These are phyloP conservation scores for Arachnomyces sp. DNA, from an alignment of 2,329 filamentous ascomycete species.

Conservation along the genomic window DNA sequence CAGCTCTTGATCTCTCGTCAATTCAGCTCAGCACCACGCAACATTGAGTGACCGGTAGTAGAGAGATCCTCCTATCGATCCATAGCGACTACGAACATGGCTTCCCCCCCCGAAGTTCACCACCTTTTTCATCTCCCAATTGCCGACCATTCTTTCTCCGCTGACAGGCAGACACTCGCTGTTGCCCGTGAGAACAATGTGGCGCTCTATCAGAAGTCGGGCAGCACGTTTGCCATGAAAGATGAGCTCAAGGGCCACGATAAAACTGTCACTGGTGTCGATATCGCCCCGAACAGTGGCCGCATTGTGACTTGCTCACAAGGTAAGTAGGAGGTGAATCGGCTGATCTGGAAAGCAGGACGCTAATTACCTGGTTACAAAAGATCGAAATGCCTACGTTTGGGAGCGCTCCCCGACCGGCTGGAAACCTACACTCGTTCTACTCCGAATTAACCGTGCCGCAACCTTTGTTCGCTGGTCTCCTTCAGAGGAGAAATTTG, in stretches of 20 bases:
- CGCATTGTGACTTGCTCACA: slow-evolving; percentile 97
- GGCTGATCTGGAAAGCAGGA: slow-evolving; percentile 3
- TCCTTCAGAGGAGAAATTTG: slow-evolving; percentile 93
- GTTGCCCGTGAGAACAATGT: slow-evolving; percentile 85
- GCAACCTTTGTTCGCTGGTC: slow-evolving; percentile 97
- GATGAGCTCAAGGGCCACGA: slow-evolving; percentile 95
- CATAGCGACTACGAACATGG: slow-evolving; percentile 50
- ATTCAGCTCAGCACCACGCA: no score
- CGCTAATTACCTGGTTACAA: slow-evolving; percentile 5
- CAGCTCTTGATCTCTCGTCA: no score
- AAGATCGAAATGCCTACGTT: slow-evolving; percentile 94
- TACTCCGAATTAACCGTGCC: slow-evolving; percentile 92
- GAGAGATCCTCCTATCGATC: slow-evolving; percentile 91
- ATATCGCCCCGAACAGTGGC: slow-evolving; percentile 83
- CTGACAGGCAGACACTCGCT: slow-evolving; percentile 79
- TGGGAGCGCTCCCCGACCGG: slow-evolving; percentile 91
- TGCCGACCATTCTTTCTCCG: slow-evolving; percentile 95
- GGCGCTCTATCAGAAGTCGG: slow-evolving; percentile 73
- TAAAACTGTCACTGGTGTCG: slow-evolving; percentile 91
- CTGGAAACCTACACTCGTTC: slow-evolving; percentile 94
- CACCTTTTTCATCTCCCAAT: slow-evolving; percentile 96
- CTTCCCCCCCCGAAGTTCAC: slow-evolving; percentile 72
- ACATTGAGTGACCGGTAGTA: slow-evolving; percentile 73
- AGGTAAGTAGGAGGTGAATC: slow-evolving; percentile 47
- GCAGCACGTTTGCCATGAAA: slow-evolving; percentile 70